Evolutionary conservation across 129 eudicot species (phyloP).

Genomic region (sunflower (Helianthus annuus)): HanXRQr2.0-SUNRISE NC_035446.2:122450175-122450674

Average conservation of each 20-base stretch:
- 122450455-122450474: constrained; percentile 52
- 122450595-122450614: constrained; percentile 41
- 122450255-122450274: background rate
- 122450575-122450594: constrained; percentile 41
- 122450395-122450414: constrained; percentile 37
- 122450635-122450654: constrained; percentile 48
- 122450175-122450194: constrained; percentile 70
- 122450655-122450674: constrained; percentile 57
- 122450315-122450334: constrained; percentile 29
- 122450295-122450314: background rate
- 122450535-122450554: too few species aligned
- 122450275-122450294: background rate
- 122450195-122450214: constrained; percentile 56
- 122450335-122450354: constrained; percentile 45
- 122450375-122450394: constrained; percentile 60
- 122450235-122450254: constrained; percentile 33
- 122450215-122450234: constrained; percentile 41
- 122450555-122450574: background rate
- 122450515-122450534: background rate
- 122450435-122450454: constrained; percentile 51
- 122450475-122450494: constrained; percentile 34
- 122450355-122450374: constrained; percentile 50
- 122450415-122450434: constrained; percentile 46
- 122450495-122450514: background rate
- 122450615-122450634: constrained; percentile 43